Evolutionary conservation across 257 asterid species (phyloP).

Genomic region (Solanum chiquidenum): DNA sequence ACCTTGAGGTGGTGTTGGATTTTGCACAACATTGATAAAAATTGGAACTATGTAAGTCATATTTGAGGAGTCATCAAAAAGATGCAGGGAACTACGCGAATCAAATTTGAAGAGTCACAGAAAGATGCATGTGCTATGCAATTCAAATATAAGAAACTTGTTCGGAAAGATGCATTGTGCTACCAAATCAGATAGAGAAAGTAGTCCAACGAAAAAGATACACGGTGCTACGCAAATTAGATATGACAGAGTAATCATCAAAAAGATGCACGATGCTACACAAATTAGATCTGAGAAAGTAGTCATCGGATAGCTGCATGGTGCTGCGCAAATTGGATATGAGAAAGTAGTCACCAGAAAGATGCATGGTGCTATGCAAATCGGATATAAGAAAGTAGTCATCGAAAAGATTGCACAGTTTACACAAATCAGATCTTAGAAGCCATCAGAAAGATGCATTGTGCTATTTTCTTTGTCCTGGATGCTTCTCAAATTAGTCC

Average conservation of each 20-base stretch:
- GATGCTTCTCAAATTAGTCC: neutral
- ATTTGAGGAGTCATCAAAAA: neutral
- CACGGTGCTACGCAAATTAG: no score
- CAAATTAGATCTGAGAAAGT: neutral
- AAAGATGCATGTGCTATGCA: neutral
- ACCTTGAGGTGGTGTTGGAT: neutral
- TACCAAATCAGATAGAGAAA: neutral
- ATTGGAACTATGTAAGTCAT: neutral
- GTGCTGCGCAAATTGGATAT: neutral
- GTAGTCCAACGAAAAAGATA: no score
- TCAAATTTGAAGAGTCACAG: neutral
- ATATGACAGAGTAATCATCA: no score
- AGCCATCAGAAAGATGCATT: neutral
- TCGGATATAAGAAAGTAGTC: no score
- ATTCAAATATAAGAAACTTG: no score
- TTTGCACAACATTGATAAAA: neutral
- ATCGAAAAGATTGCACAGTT: neutral
- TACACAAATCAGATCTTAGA: neutral
- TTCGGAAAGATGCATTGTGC: neutral
- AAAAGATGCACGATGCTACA: neutral
- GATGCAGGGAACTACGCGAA: neutral
- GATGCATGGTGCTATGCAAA: no score
- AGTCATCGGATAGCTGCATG: neutral
- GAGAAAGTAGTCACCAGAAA: neutral
- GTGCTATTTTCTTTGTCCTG: neutral